These are phyloP conservation scores for Aspergillus texensis DNA, from an alignment of 2,329 filamentous ascomycete species.

Conservation along the genomic window DNA sequence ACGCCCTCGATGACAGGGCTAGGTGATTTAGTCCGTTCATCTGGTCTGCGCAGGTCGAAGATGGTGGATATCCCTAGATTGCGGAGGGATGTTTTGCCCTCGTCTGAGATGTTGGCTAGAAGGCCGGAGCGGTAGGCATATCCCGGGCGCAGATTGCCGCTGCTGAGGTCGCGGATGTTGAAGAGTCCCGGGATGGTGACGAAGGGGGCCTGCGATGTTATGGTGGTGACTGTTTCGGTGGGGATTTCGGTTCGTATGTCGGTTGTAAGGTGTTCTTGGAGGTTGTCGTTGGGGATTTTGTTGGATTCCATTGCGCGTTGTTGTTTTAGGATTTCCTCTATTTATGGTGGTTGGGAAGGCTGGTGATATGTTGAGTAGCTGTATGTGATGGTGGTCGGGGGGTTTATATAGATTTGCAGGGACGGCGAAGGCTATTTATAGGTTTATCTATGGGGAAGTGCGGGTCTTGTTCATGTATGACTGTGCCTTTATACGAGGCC, in stretches of 20 bases:
- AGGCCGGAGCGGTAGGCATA: slow-evolving; percentile 71
- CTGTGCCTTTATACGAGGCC: neutral
- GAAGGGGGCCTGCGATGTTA: slow-evolving; percentile 31
- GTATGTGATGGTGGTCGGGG: neutral
- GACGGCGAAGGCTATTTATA: neutral
- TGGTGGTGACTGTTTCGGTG: slow-evolving; percentile 19
- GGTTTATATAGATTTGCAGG: neutral
- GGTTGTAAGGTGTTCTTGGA: slow-evolving; percentile 25
- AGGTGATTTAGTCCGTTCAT: slow-evolving; percentile 45
- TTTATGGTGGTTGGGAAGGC: neutral
- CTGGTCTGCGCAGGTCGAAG: slow-evolving; percentile 68
- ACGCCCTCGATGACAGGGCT: slow-evolving; percentile 58
- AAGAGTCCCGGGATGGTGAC: slow-evolving; percentile 29
- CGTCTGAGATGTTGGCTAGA: slow-evolving; percentile 58
- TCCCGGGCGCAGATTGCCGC: slow-evolving; percentile 49
- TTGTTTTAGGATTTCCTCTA: neutral
- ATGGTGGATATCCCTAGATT: slow-evolving; percentile 63
- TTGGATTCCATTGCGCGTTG: slow-evolving; percentile 19
- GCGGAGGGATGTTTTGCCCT: slow-evolving; percentile 56
- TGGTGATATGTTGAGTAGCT: neutral
- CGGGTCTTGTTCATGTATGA: neutral
- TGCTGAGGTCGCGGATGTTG: slow-evolving; percentile 33
- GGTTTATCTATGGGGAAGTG: neutral
- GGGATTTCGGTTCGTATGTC: slow-evolving; percentile 29
- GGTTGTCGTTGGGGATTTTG: slow-evolving; percentile 11